These are phyloP conservation scores for Dactylellina cionopaga DNA, from an alignment of 2,329 filamentous ascomycete species.

Conservation along the genomic window DNA sequence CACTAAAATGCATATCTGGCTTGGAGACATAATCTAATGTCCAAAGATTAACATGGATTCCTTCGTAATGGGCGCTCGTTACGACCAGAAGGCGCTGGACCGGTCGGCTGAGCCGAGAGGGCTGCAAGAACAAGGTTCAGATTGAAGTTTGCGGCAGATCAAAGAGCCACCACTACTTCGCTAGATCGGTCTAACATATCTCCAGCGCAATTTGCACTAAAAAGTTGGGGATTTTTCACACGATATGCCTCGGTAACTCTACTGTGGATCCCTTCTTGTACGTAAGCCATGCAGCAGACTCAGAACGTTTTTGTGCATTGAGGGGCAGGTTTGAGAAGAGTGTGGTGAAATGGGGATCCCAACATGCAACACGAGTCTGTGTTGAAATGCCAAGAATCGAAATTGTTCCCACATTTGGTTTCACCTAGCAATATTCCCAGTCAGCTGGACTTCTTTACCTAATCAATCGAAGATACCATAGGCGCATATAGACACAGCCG, in stretches of 20 bases:
- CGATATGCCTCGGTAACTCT: slow-evolving; percentile 36
- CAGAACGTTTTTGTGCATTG: neutral
- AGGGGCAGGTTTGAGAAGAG: too few species aligned
- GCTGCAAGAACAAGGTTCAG: slow-evolving; percentile 28
- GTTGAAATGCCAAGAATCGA: slow-evolving; percentile 34
- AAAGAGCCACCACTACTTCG: slow-evolving; percentile 41
- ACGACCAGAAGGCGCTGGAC: neutral
- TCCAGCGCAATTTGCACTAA: slow-evolving; percentile 15
- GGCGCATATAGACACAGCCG: neutral
- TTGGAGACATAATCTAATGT: neutral
- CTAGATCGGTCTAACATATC: slow-evolving; percentile 15
- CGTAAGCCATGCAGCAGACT: slow-evolving; percentile 11
- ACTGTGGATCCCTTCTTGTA: neutral
- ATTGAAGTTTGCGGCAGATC: slow-evolving; percentile 27
- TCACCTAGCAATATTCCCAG: neutral
- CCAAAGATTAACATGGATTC: slow-evolving; percentile 1
- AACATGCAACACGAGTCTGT: slow-evolving; percentile 41
- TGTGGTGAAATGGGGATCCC: too few species aligned
- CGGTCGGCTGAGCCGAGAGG: slow-evolving; percentile 42
- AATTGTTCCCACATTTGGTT: neutral
- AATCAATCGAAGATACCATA: too few species aligned
- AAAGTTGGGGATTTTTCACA: neutral
- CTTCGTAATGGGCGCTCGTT: slow-evolving; percentile 5
- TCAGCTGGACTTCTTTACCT: neutral
- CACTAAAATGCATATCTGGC: neutral